Base-by-base conservation (phyloP, 345 rosid genomes). In the Lepidium africanum region DNA sequence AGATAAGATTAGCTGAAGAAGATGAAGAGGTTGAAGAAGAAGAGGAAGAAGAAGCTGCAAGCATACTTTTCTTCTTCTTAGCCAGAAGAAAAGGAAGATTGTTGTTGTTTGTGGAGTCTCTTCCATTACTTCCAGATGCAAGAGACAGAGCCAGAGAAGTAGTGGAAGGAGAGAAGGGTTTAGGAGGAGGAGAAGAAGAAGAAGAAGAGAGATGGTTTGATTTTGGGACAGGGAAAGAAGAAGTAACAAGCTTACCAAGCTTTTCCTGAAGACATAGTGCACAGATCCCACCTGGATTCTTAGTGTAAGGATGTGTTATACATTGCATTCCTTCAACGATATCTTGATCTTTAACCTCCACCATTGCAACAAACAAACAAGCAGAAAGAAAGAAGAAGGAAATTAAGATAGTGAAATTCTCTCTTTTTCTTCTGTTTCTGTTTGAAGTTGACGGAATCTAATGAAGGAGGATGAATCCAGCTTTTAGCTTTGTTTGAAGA, bases 211-310 rank as follows among this genome's bases (percentile, higher is more conserved):
- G 67, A 5, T 88, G 80, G 7, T 32, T 72, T 3, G 81, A 77
- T 50, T 84, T 74, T 15, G 87, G 87, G 15, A 85, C 46, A 41
- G 98, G 89, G 73, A 85, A 89, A 35, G 91, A 86, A 21, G 97
- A 91, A 65, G 96, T 89, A 23, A 94, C 97, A 36, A 94, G 84
- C 83, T 94, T 94, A 14, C 97, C 96, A 2, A 94, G 96, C 89
- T 91, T 91, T 16, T 94, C 99, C 50, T 94, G 96, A 50, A 94
- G 97, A 71, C 99, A 94, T 53, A 89, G 81, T n/a, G 96, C 96
- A 77, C 99, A 94, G 81, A 94, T 91, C 70, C 99, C 99, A 51
- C 96, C 97, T 17, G 89, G 89, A 81, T 94, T 91, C 72, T 77
- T 84, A 3, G 87, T 81, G 63, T 78, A 81, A 55, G 90, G 95